phyloP scores from a whole-genome alignment of 306 rosid species.

The Morella rubra region DNA sequence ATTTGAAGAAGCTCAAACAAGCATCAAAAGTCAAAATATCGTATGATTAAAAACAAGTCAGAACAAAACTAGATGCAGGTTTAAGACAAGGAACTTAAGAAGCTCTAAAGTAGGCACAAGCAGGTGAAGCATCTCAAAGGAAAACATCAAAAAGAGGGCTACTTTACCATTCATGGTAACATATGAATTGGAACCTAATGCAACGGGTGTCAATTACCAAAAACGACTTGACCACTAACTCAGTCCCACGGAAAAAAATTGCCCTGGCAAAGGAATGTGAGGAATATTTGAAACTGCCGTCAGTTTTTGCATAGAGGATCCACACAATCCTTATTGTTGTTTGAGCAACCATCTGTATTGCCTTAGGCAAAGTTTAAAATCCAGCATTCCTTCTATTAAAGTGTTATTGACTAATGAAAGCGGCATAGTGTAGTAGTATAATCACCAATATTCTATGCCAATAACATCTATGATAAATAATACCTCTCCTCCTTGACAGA shows the following conservation, averaged over 20 bases:
- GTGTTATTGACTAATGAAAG: not conserved
- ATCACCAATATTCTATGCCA: not conserved
- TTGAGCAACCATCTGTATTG: not conserved
- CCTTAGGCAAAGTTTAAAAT: not conserved
- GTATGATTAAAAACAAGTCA: not conserved
- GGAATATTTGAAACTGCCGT: too few species aligned
- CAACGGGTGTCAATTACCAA: too few species aligned
- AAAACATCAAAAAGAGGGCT: not conserved
- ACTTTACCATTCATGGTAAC: too few species aligned
- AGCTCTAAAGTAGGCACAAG: not conserved
- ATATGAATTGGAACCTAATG: too few species aligned
- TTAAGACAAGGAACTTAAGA: not conserved
- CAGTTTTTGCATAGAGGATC: not conserved
- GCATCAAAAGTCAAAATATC: not conserved
- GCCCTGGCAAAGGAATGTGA: too few species aligned
- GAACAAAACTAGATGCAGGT: not conserved
- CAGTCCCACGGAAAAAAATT: too few species aligned
- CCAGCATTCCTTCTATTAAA: not conserved
- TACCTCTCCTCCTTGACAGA: slow-evolving; percentile 83
- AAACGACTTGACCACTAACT: too few species aligned
- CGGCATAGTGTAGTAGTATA: not conserved
- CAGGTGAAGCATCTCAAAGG: not conserved
- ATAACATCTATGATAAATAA: not conserved
- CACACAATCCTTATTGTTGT: not conserved
- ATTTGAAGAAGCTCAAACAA: not conserved